Conservation (phyloP, 768 basidiomycete genomes). For the Dentipellis fragilis region DNA sequence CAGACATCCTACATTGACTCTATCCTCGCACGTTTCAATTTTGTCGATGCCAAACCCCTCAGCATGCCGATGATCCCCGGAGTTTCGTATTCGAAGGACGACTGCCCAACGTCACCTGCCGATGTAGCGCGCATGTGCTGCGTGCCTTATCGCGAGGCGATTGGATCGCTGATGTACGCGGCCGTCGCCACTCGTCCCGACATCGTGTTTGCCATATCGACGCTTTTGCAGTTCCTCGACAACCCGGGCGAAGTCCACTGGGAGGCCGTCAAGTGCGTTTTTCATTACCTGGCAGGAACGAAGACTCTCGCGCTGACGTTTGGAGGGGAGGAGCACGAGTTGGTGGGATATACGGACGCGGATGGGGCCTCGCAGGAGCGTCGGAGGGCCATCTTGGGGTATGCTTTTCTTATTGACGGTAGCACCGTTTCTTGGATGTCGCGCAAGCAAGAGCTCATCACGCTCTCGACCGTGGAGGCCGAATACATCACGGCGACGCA, state of each 20-base stretch:
- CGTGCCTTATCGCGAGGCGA: constrained; percentile 17
- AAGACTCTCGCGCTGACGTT: constrained; percentile 14
- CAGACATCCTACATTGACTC: constrained; percentile 23
- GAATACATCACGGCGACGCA: too few relatives aligned
- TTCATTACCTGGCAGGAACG: constrained; percentile 30
- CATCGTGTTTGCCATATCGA: constrained; percentile 26
- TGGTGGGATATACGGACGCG: too few relatives aligned
- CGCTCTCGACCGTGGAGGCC: too few relatives aligned
- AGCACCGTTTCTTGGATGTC: too few relatives aligned
- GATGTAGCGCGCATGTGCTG: constrained; percentile 3
- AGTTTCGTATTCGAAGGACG: not conserved
- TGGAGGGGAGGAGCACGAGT: not conserved
- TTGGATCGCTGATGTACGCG: constrained; percentile 26
- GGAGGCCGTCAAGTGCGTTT: constrained; percentile 27
- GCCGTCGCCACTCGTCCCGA: constrained; percentile 27
- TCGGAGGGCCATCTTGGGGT: too few relatives aligned
- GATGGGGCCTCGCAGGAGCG: too few relatives aligned
- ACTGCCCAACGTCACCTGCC: not conserved
- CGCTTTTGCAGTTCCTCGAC: constrained; percentile 22
- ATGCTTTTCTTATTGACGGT: too few relatives aligned
- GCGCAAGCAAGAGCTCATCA: too few relatives aligned
- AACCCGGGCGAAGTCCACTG: constrained; percentile 27
- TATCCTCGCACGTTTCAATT: constrained; percentile 14
- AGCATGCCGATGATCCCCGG: constrained; percentile 18
- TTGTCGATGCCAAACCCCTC: constrained; percentile 16